Base-by-base conservation (phyloP, 2,329 filamentous ascomycete species). In the Colletotrichum tropicicola region DNA sequence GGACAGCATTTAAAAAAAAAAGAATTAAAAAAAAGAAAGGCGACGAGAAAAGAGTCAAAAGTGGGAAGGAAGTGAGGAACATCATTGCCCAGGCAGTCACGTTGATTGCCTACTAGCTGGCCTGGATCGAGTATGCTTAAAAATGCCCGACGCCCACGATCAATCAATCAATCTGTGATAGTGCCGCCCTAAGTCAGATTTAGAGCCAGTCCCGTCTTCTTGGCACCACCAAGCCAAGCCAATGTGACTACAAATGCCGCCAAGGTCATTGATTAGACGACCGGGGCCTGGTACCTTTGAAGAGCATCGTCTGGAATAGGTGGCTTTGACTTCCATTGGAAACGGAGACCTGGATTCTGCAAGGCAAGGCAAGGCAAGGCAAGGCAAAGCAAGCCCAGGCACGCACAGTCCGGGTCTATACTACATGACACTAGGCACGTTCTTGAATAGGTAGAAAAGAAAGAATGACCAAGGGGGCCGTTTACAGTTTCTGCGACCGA, bases 401-500 rank as follows among this genome's bases (percentile, higher is more conserved):
- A 41, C 15, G 17, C 17, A 17, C 15, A 17, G 8, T 17, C 6
- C 17, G 17, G 37, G 5, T 7, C n/a, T 6, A 17, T 8, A 41
- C 5, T 6, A 4, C 15, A 8, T n/a, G n/a, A n/a, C n/a, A n/a
- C n/a, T n/a, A n/a, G n/a, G n/a, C n/a, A n/a, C n/a, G n/a, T n/a
- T n/a, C n/a, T n/a, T n/a, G n/a, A n/a, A n/a, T n/a, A 41, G 37
- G 37, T 17, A 15, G 15, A 17, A 19, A 41, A 19, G 37, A 17
- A 17, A 59, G 25, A 27, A 13, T 17, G 5, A 19, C 23, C 17
- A 59, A 32, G 6, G 37, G 39, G 37, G 45, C 41, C 47, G 60
- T 63, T 63, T 63, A 23, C 28, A 53, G 30, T 53, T 59, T 63
- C 58, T 51, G 13, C 35, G n/a, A 48, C 43, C 43, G 59, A 57